Conservation (phyloP, 768 basidiomycete species). For the Favolaschia claudopus region DNA sequence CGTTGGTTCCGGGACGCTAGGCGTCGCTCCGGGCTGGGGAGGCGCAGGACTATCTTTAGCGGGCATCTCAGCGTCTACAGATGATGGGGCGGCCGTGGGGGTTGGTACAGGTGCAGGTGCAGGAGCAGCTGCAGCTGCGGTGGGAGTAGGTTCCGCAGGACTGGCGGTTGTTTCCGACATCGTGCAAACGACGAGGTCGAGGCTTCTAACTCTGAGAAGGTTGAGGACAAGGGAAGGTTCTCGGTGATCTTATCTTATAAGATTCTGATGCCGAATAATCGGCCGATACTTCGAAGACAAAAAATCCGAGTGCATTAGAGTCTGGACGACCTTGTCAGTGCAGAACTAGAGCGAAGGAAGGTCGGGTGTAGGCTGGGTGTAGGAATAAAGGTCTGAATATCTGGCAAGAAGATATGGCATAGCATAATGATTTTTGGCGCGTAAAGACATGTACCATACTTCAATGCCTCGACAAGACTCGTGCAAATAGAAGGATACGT, state of each 20-base stretch:
- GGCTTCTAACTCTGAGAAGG: neutral
- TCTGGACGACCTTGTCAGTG: too few species aligned
- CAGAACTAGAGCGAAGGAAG: too few species aligned
- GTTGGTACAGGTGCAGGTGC: slow-evolving; percentile 16
- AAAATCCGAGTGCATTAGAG: too few species aligned
- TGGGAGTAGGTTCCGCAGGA: slow-evolving; percentile 16
- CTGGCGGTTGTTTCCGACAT: slow-evolving; percentile 19
- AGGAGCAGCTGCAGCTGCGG: slow-evolving; percentile 10
- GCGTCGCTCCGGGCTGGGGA: slow-evolving; percentile 19
- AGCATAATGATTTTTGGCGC: slow-evolving; percentile 23
- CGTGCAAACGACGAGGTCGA: slow-evolving; percentile 8
- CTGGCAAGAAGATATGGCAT: slow-evolving; percentile 13
- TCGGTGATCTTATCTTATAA: slow-evolving; percentile 6
- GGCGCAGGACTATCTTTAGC: slow-evolving; percentile 21
- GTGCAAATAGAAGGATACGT: slow-evolving; percentile 22
- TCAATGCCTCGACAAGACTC: slow-evolving; percentile 8
- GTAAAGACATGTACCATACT: slow-evolving; percentile 25
- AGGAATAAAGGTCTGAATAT: too few species aligned
- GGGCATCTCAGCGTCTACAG: too few species aligned
- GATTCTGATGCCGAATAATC: neutral
- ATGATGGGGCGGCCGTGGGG: too few species aligned
- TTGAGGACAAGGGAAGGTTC: too few species aligned
- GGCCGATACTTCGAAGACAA: too few species aligned
- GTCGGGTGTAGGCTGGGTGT: too few species aligned
- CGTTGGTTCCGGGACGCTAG: slow-evolving; percentile 18